Percentiles rank a stretch among this genome's conserved stretches.
phyloP scores from a whole-genome alignment of 2,329 filamentous ascomycete species.

The Graphiopsis chlorocephala region DNA sequence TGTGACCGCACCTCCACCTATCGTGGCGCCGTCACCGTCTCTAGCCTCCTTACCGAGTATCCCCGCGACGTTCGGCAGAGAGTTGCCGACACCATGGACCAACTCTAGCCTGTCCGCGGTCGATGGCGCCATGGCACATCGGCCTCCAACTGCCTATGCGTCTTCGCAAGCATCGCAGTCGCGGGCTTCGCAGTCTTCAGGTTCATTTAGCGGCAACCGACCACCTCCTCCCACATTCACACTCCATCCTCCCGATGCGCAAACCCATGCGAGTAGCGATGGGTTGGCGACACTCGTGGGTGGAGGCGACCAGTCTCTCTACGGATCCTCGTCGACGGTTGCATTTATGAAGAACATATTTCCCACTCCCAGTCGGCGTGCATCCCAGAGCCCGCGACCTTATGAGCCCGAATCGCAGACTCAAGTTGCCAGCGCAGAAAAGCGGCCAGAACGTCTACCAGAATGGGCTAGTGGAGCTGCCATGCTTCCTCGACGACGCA shows the following conservation, averaged over 20 bases:
- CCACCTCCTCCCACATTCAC: constrained; percentile 10
- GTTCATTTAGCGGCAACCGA: constrained; percentile 3
- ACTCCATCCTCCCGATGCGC: constrained; percentile 6
- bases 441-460: constrained; percentile 15
- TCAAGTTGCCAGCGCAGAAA: constrained; percentile 12
- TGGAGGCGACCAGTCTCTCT: constrained; percentile 13
- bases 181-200: constrained; percentile 3
- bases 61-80: constrained; percentile 13
- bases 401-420: constrained; percentile 1
- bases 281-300: constrained; percentile 6
- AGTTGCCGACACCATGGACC: constrained; percentile 12
- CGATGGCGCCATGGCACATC: constrained; percentile 12
- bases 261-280: neutral
- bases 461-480: neutral
- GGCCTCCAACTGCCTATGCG: constrained; percentile 1
- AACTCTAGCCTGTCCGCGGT: neutral
- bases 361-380: constrained; percentile 8
- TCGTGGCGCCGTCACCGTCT: neutral
- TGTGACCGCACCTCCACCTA: neutral
- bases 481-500: constrained; percentile 25
- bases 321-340: constrained; percentile 27
- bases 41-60: constrained; percentile 9
- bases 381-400: constrained; percentile 18
- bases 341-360: constrained; percentile 24
- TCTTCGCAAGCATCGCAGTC: neutral